Evolutionary conservation across 2,329 filamentous ascomycete species (phyloP).

Genomic region (Talaromyces rugulosus): DNA sequence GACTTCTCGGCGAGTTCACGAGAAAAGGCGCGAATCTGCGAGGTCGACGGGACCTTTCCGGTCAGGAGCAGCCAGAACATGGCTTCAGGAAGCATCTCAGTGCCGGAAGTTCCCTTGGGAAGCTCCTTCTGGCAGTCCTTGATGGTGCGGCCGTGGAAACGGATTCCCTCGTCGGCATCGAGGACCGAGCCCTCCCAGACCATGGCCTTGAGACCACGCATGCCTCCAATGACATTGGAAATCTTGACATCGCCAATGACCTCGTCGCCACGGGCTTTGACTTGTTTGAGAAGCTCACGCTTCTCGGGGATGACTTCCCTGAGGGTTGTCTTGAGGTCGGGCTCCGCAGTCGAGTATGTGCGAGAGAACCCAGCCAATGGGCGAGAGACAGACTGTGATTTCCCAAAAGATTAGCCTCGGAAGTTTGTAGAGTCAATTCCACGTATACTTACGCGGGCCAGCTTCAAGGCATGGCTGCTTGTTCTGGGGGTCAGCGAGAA

Average conservation of each 20-base stretch:
- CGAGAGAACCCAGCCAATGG: conserved; percentile 20
- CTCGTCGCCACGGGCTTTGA: conserved; percentile 80
- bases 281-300: conserved; percentile 86
- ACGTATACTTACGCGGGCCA: conserved; percentile 29
- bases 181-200: conserved; percentile 98
- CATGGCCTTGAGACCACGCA: conserved; percentile 97
- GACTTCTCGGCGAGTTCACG: conserved; percentile 84
- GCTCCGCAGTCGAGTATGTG: conserved; percentile 64
- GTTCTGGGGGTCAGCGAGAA: conserved; percentile 36
- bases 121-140: conserved; percentile 94
- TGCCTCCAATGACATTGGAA: conserved; percentile 89
- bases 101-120: conserved; percentile 82
- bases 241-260: conserved; percentile 89
- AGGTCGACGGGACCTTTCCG: conserved; percentile 78
- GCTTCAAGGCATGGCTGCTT: conserved; percentile 33
- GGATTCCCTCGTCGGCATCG: conserved; percentile 93
- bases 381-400: conserved; percentile 12
- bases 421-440: background rate
- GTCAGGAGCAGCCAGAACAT: conserved; percentile 99
- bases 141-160: conserved; percentile 96
- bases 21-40: conserved; percentile 77
- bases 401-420: background rate
- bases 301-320: conserved; percentile 83
- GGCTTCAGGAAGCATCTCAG: conserved; percentile 95
- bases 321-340: conserved; percentile 83